Percentiles rank a stretch among this genome's conserved stretches.
Conservation (phyloP, 345 rosid genomes). For the Linum usitatissimum region DNA sequence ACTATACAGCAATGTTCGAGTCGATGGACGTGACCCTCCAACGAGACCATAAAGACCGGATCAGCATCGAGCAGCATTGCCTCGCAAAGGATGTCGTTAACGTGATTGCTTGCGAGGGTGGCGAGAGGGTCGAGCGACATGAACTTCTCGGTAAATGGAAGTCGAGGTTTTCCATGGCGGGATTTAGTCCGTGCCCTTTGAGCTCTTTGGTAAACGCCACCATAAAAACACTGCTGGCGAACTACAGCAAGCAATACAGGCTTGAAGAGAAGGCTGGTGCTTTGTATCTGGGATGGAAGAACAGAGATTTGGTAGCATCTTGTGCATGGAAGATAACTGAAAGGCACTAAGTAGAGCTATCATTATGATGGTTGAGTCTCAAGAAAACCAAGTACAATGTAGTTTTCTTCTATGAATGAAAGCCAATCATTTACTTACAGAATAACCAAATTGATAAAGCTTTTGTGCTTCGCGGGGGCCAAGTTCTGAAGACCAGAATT, state of each 20-base stretch:
- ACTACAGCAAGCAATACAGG: conserved; percentile 45
- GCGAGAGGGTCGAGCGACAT: conserved; percentile 73
- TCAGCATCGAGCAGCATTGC: conserved; percentile 85
- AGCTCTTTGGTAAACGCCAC: conserved; percentile 66
- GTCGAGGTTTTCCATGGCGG: conserved; percentile 71
- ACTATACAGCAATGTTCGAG: conserved; percentile 83
- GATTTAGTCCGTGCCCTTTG: conserved; percentile 61
- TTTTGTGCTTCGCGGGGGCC: too few relatives aligned
- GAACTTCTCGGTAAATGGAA: conserved; percentile 87
- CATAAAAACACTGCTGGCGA: conserved; percentile 54
- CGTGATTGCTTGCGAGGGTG: conserved; percentile 83
- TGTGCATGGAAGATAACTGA: conserved; percentile 72
- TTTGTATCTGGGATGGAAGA: conserved; percentile 79
- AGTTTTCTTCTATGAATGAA: neutral
- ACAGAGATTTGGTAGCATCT: conserved; percentile 74
- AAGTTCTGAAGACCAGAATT: too few relatives aligned
- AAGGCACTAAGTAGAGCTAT: neutral
- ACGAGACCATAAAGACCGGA: conserved; percentile 64
- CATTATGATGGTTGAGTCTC: neutral
- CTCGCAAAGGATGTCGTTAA: conserved; percentile 78
- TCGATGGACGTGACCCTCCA: conserved; percentile 68
- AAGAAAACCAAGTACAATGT: neutral
- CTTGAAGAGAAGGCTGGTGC: conserved; percentile 75
- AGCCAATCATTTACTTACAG: conserved; percentile 6
- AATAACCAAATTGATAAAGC: neutral